Base-by-base conservation (phyloP, 805 yeast genomes). In the Candida ulmi region DNA sequence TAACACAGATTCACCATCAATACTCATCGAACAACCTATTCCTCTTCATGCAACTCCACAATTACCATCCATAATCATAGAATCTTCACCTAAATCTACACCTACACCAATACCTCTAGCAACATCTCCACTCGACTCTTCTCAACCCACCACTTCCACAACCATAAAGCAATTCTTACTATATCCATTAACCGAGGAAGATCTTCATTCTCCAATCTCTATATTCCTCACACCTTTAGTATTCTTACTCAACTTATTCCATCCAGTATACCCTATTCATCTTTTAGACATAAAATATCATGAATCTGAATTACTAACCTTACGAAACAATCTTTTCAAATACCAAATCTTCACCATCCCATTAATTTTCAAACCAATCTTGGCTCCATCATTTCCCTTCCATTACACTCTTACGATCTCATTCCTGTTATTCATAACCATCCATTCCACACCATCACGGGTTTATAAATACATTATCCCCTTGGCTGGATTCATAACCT, bases 401-500 rank as follows among this genome's bases (percentile, higher is more conserved):
- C 11, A 5, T 13, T 7, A 31, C 7, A 12, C 28, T 12, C 6
- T 21, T 4, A n/a, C 31, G 11, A 23, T 36, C 16, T 25, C 35
- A 6, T 8, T 19, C 11, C 11, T 30, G 24, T 18, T 4, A 4
- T 13, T 28, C 3, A n/a, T 19, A 11, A 4, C 17, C 4, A 11
- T n/a, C 6, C 26, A 19, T n/a, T 5, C 8, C 4, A 19, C 6
- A 5, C 11, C 25, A 13, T 8, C 4, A 18, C 6, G 8, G 17
- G 13, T 15, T n/a, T 23, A 33, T 29, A 24, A 33, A 19, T 33
- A 30, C 11, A 17, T 37, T 4, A 47, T 52, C 12, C 54, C 86
- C 0, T 33, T 69, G 0, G 17, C 69, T 4, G 96, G 96, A 0
- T 91, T 91, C 54, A 40, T 72, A 0, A 60, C 78, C 6, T 73